These are phyloP conservation scores for Lactifluus rugatus DNA, from an alignment of 768 basidiomycete species.

Conservation along the genomic window DNA sequence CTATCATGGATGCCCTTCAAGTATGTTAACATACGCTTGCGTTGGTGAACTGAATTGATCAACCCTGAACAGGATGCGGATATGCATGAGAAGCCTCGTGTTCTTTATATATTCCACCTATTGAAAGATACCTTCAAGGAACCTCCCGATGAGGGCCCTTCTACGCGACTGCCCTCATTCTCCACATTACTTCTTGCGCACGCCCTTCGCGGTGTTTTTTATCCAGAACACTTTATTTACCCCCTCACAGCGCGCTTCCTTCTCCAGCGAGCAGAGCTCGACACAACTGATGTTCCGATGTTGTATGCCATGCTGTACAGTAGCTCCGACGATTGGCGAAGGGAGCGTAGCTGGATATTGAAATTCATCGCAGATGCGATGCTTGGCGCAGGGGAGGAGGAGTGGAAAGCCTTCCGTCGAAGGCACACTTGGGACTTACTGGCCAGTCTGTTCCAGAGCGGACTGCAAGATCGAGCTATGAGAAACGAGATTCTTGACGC, in stretches of 20 bases:
- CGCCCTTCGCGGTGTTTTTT: conserved; percentile 70
- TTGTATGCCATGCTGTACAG: conserved; percentile 84
- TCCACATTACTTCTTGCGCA: conserved; percentile 77
- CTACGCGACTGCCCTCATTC: conserved; percentile 61
- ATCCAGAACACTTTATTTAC: conserved; percentile 83
- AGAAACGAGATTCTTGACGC: conserved; percentile 62
- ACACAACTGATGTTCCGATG: conserved; percentile 80
- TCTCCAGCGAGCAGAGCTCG: conserved; percentile 77
- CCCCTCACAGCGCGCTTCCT: conserved; percentile 81
- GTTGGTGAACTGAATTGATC: neutral
- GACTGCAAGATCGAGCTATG: conserved; percentile 40
- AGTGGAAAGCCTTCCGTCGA: conserved; percentile 74
- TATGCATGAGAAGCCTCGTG: conserved; percentile 71
- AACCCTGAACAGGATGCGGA: conserved; percentile 42
- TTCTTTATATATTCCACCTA: conserved; percentile 57
- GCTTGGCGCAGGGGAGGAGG: conserved; percentile 43
- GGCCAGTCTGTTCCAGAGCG: conserved; percentile 71
- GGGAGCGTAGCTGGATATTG: conserved; percentile 85
- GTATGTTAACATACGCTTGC: conserved; percentile 32
- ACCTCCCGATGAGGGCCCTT: conserved; percentile 29
- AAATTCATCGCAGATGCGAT: conserved; percentile 76
- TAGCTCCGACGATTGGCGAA: conserved; percentile 68
- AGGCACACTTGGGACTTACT: conserved; percentile 85
- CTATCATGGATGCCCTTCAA: conserved; percentile 50
- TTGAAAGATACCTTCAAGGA: conserved; percentile 49